Evolutionary conservation across 768 basidiomycete genomes (phyloP).

Genomic region (Kwoniella botswanensis): DNA sequence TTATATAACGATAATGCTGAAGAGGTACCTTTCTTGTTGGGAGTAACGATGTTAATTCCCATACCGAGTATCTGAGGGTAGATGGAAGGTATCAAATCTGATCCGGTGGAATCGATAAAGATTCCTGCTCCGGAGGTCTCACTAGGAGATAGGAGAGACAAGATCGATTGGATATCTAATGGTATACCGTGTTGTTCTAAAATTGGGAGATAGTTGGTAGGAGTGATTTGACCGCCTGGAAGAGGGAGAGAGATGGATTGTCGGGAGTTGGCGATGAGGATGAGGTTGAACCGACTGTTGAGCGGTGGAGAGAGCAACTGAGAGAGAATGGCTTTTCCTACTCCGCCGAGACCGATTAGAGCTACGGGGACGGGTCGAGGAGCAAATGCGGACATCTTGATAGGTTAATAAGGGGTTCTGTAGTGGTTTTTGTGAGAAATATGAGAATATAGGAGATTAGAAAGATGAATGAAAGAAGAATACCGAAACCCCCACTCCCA

Average conservation of each 20-base stretch:
- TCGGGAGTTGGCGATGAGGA: slow-evolving; percentile 61
- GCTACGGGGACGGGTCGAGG: slow-evolving; percentile 65
- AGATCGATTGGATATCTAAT: slow-evolving; percentile 63
- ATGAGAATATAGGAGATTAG: not conserved
- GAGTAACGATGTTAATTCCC: slow-evolving; percentile 88
- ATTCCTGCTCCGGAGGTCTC: slow-evolving; percentile 63
- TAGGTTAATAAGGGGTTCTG: not conserved
- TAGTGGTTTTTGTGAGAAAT: not conserved
- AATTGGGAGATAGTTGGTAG: slow-evolving; percentile 44
- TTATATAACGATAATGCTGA: slow-evolving; percentile 72
- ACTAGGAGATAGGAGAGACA: slow-evolving; percentile 58
- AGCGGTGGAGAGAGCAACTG: slow-evolving; percentile 75
- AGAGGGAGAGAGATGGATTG: slow-evolving; percentile 53
- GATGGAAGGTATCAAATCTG: slow-evolving; percentile 74
- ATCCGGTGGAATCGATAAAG: slow-evolving; percentile 89
- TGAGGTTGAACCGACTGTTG: slow-evolving; percentile 57
- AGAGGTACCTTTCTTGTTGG: slow-evolving; percentile 97
- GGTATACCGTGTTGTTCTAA: slow-evolving; percentile 61
- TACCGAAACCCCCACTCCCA: not conserved
- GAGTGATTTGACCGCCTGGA: slow-evolving; percentile 45
- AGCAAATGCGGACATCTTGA: slow-evolving; percentile 29
- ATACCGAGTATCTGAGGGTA: slow-evolving; percentile 80
- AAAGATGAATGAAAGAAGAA: not conserved
- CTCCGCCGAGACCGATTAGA: slow-evolving; percentile 84
- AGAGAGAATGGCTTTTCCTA: slow-evolving; percentile 81